phyloP scores from a whole-genome alignment of 1,284 basidiomycete species.

The Sporisorium scitamineum region DNA sequence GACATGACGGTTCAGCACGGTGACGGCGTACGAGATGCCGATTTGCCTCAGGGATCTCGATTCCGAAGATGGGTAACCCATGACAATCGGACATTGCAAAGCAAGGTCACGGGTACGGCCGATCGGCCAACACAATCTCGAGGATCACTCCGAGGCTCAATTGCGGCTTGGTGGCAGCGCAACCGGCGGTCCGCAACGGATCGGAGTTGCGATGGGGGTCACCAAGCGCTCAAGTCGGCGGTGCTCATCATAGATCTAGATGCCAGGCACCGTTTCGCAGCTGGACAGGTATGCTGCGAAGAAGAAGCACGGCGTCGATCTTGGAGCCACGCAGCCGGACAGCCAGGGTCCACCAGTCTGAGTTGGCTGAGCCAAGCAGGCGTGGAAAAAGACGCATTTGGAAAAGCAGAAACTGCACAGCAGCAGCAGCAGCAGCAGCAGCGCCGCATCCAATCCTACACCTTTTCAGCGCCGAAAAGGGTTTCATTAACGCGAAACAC shows the following conservation, averaged over 20 bases:
- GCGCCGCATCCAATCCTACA: neutral
- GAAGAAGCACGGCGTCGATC: conserved; percentile 28
- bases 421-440: conserved; percentile 8
- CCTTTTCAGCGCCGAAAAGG: neutral
- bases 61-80: neutral
- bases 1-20: neutral
- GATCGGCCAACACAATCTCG: neutral
- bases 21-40: neutral
- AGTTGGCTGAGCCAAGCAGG: conserved; percentile 1
- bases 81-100: neutral
- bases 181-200: conserved; percentile 16
- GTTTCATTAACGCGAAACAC: conserved; percentile 26
- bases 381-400: conserved; percentile 29
- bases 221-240: conserved; percentile 6
- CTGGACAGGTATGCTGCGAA: neutral
- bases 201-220: neutral
- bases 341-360: conserved; percentile 14
- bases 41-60: neutral
- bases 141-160: neutral
- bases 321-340: conserved; percentile 1
- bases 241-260: neutral
- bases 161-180: conserved; percentile 3
- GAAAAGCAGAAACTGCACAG: conserved; percentile 10
- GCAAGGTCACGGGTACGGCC: neutral
- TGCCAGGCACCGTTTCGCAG: neutral